Conservation (phyloP, 2,329 filamentous ascomycete species). For the Intubia oerlemansii region DNA sequence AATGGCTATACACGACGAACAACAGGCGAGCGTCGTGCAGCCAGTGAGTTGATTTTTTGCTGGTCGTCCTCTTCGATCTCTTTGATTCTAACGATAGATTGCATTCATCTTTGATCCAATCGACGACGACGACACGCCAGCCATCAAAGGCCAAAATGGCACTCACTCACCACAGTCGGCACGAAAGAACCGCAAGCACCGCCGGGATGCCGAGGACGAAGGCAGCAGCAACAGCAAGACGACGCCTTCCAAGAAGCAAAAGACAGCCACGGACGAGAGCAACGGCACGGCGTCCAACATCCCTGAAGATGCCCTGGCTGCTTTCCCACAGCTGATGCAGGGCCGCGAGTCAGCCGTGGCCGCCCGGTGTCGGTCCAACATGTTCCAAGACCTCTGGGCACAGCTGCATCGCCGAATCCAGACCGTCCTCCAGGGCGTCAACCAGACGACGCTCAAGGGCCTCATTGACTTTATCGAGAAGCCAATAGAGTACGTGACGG, state of each 20-base stretch:
- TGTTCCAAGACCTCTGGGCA: constrained; percentile 44
- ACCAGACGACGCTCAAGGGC: constrained; percentile 35
- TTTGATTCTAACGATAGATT: constrained; percentile 21
- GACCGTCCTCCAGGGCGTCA: constrained; percentile 36
- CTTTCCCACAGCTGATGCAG: constrained; percentile 31
- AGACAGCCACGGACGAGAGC: constrained; percentile 1
- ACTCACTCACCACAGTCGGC: background rate
- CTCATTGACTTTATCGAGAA: constrained; percentile 33
- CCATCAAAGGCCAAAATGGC: constrained; percentile 1
- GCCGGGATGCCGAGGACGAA: background rate
- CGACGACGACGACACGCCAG: constrained; percentile 15
- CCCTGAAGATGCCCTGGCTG: background rate
- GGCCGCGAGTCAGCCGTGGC: constrained; percentile 28
- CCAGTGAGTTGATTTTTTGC: too few species aligned
- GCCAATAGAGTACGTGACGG: constrained; percentile 10
- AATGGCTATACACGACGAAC: too few species aligned
- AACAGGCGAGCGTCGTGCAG: too few species aligned
- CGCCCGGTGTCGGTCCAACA: constrained; percentile 29
- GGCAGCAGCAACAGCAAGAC: background rate
- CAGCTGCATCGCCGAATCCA: constrained; percentile 41
- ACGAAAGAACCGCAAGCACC: background rate
- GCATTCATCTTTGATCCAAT: constrained; percentile 40
- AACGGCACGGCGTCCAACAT: background rate
- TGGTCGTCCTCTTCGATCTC: too few species aligned
- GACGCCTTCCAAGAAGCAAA: background rate